phyloP scores from a whole-genome alignment of 2,329 filamentous ascomycete genomes.

The Alternaria longipes region DNA sequence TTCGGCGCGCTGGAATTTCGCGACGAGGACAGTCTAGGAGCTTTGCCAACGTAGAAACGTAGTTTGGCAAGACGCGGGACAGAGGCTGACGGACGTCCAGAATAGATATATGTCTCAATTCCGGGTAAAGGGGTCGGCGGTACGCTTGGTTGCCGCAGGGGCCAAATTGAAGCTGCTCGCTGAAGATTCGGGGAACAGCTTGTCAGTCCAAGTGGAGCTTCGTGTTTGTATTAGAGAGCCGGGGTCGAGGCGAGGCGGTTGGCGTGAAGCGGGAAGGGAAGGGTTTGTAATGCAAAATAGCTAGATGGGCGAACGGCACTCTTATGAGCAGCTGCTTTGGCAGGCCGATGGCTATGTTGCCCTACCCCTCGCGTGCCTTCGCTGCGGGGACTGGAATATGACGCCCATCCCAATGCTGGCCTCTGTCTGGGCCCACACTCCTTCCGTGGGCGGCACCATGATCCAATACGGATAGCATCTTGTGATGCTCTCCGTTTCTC shows the following conservation, averaged over 20 bases:
- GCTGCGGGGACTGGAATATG: constrained; percentile 48
- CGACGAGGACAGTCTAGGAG: constrained; percentile 10
- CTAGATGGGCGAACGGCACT: constrained; percentile 29
- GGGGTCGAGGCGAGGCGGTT: constrained; percentile 1
- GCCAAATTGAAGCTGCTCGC: constrained; percentile 33
- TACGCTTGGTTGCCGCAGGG: constrained; percentile 40
- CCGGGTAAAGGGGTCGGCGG: constrained; percentile 51
- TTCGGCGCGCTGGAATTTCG: constrained; percentile 20
- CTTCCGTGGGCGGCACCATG: constrained; percentile 24
- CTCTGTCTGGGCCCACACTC: constrained; percentile 43
- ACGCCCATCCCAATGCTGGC: constrained; percentile 33
- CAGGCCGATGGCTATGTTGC: constrained; percentile 21
- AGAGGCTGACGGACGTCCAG: constrained; percentile 15
- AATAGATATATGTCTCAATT: constrained; percentile 39
- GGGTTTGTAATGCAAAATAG: constrained; percentile 10
- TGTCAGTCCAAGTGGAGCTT: constrained; percentile 37
- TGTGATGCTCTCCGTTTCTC: constrained; percentile 36
- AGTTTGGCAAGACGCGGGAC: constrained; percentile 15
- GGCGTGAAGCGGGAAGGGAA: not conserved
- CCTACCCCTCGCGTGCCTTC: constrained; percentile 38
- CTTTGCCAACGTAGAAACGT: constrained; percentile 2
- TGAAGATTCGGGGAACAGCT: constrained; percentile 39
- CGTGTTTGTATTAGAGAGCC: constrained; percentile 7
- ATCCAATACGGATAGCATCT: constrained; percentile 27
- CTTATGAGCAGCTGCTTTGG: constrained; percentile 25